Evolutionary conservation across 2,329 filamentous ascomycete genomes (phyloP), one percentile per base, ranked within the genome.

Genomic region (Ophiocordyceps camponoti-floridani): DNA sequence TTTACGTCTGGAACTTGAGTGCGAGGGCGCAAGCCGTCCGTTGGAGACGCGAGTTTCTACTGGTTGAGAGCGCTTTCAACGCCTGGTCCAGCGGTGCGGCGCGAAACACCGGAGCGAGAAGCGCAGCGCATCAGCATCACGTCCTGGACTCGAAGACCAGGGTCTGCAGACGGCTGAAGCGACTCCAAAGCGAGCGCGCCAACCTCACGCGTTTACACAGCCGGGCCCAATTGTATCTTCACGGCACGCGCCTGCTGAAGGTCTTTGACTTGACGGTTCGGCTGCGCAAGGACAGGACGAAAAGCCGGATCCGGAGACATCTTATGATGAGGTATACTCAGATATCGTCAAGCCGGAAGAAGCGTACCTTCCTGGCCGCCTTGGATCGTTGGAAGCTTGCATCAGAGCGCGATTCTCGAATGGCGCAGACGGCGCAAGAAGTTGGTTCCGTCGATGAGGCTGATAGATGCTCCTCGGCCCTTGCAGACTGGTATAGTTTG

Each of bases 321-420:
- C 51, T 63, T 13, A 62, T 58, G 58, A 51, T 51, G 45, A 56
- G 56, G 46, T 62, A 62, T 44, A 59, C 59, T 3, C 52, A 62
- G 46, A 52, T 55, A 23, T 63, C 58, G 5, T 57, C 59, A 4
- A 50, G 48, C 14, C 51, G 55, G 42, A 62, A 57, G 43, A 58
- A 54, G 28, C 52, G 58, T 38, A 58, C 54, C 28, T 61, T 62
- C 46, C 58, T 58, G 40, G 31, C 44, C 11, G 57, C 57, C 13
- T 48, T 64, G 30, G 54, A 57, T 43, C 50, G 41, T 42, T 63
- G 61, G 61, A 54, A 48, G 37, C 47, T 44, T n/a, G 41, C 50
- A 41, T 45, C 53, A 2, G 40, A 33, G 5, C 44, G 44, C 12
- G 44, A 49, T 9, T 43, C 44, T 6, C 48, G 47, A 8, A 48